These are phyloP conservation scores for Boletus subluridellus DNA, from an alignment of 1,284 basidiomycete genomes.

Conservation along the genomic window DNA sequence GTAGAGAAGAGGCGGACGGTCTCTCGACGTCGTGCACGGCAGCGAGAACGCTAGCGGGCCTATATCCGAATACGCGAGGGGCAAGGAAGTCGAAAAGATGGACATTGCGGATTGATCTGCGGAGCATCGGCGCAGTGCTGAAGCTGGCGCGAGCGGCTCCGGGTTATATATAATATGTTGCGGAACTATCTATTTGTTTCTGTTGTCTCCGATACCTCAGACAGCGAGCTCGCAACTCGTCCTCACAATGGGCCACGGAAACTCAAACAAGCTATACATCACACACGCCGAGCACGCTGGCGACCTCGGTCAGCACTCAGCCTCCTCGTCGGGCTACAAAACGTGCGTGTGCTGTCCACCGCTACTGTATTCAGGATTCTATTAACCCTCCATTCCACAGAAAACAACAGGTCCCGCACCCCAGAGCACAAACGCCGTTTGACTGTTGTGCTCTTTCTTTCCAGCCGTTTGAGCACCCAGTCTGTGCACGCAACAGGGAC, in stretches of 20 bases:
- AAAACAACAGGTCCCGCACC: slow-evolving; percentile 62
- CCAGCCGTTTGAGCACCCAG: slow-evolving; percentile 87
- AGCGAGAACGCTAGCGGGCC: slow-evolving; percentile 17
- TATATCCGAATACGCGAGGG: slow-evolving; percentile 18
- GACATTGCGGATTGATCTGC: slow-evolving; percentile 28
- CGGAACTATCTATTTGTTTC: slow-evolving; percentile 6
- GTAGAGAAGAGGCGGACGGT: neutral
- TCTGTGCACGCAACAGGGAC: slow-evolving; percentile 78
- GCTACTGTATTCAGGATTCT: neutral
- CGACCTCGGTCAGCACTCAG: slow-evolving; percentile 70
- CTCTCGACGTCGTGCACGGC: slow-evolving; percentile 1
- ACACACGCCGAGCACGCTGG: slow-evolving; percentile 83
- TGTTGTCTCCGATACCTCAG: neutral
- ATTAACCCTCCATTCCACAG: slow-evolving; percentile 36
- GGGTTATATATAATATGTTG: neutral
- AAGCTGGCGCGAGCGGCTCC: neutral
- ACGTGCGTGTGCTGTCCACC: slow-evolving; percentile 44
- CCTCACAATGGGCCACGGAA: slow-evolving; percentile 72
- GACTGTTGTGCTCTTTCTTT: slow-evolving; percentile 93
- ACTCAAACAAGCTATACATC: slow-evolving; percentile 81
- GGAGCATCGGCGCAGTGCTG: slow-evolving; percentile 35
- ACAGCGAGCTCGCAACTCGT: slow-evolving; percentile 4
- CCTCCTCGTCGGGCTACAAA: slow-evolving; percentile 68
- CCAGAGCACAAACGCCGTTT: slow-evolving; percentile 69
- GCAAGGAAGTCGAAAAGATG: slow-evolving; percentile 37